Base-by-base conservation (phyloP, 768 basidiomycete species). In the Mycena polygramma region DNA sequence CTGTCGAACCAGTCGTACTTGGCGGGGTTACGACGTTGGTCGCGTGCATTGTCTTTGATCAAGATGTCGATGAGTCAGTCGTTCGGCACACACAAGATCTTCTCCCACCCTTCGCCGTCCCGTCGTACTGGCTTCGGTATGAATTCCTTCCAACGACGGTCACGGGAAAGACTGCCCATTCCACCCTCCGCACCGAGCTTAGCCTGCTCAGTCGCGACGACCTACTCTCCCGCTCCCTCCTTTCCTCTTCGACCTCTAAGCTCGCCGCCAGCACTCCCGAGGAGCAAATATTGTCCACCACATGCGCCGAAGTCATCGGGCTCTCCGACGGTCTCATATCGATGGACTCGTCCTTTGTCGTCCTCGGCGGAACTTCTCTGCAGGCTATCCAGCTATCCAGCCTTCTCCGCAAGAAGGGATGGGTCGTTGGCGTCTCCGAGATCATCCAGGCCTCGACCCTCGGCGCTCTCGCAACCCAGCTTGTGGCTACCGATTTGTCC, bases 381-480 rank as follows among this genome's bases (percentile, higher is more conserved):
- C 52, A 53, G 52, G 52, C 52, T 35, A 53, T 53, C 52, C 52
- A 53, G 30, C 52, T 53, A 13, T 53, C 24, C 26, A 53, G 24
- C 7, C 52, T 53, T 14, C 52, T 53, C 17, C 52, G 52, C 30
- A 53, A 53, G 52, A 53, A 53, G 7, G 52, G 52, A 30, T 53
- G 52, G 52, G 52, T 53, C 24, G 17, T 53, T 14, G 30, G 52
- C 19, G 52, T 53, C 52, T 53, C 52, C 52, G 52, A 24, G 19
- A 35, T 53, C 11, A 53, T 53, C 24, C 52, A 53, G n/a, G 24
- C 52, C 7, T 13, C 22, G 24, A 53, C 24, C 52, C 52, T 53
- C 24, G 11, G 30, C 17, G 24, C 13, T 10, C 52, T 53, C 52
- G 52, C 52, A 8, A 14, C 52, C 22, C 52, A 13, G 1, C 22